A percentile compares a stretch with the other conserved stretches of the same genome.
Conservation (phyloP, 2,329 filamentous ascomycete species). For the Aspergillus carbonarius region DNA sequence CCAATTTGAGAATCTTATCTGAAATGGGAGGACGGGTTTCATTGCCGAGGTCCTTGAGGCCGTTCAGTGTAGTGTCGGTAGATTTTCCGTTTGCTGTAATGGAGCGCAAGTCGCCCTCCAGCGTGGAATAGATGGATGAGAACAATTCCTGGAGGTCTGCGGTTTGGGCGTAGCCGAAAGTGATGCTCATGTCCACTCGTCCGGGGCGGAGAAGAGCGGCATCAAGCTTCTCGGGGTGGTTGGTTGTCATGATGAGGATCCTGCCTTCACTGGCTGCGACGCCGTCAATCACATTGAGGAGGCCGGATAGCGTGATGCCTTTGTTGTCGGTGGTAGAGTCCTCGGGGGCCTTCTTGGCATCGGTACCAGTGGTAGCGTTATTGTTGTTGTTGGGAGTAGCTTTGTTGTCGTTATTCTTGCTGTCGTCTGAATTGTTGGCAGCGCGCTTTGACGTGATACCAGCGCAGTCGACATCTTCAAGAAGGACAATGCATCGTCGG, state of each 20-base stretch:
- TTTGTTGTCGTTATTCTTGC: background rate
- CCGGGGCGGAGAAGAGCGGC: conserved; percentile 65
- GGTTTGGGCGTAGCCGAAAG: conserved; percentile 49
- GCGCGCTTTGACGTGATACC: conserved; percentile 60
- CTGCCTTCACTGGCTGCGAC: conserved; percentile 68
- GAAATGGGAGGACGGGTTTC: background rate
- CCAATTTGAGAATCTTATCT: conserved; percentile 24
- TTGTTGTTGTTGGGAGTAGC: background rate
- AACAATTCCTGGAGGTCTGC: conserved; percentile 42
- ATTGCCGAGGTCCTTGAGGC: background rate
- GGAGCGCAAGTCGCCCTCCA: conserved; percentile 29
- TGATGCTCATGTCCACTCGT: conserved; percentile 64
- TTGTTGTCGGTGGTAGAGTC: conserved; percentile 20
- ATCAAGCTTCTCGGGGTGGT: conserved; percentile 64
- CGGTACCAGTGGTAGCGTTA: background rate
- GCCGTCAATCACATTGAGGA: conserved; percentile 70
- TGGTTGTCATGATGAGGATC: conserved; percentile 73
- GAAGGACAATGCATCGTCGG: conserved; percentile 67
- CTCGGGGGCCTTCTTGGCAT: conserved; percentile 15
- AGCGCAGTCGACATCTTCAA: conserved; percentile 75
- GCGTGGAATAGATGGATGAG: conserved; percentile 36
- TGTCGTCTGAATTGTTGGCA: conserved; percentile 17
- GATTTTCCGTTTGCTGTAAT: background rate
- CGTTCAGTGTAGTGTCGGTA: background rate
- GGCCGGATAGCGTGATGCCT: conserved; percentile 63